Base-by-base conservation (phyloP, 257 asterid genomes). In the Verbascum thapsus region DNA sequence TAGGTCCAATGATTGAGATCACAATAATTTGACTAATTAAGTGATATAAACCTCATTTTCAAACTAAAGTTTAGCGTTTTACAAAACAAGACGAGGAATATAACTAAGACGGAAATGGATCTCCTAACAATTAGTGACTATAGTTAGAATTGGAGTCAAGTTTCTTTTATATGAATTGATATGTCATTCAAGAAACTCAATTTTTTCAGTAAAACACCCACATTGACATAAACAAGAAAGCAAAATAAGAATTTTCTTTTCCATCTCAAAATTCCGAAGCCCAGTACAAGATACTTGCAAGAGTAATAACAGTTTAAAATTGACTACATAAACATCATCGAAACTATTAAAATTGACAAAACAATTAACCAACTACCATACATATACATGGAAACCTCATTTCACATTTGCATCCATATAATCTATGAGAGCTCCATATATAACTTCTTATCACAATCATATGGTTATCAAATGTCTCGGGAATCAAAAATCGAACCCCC, bases 161-260 rank as follows among this genome's bases (percentile, higher is more conserved):
- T 54, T 30, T 6, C 1, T 7, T 23, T 19, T 1, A 22, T 7
- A 42, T 34, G 11, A 26, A 43, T 18, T 56, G 18, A 38, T 58
- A 13, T 53, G 44, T 13, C 65, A 55, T 54, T 62, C 63, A 35
- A 12, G 48, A 41, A 41, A 48, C 19, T 34, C 63, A 34, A 55
- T n/a, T n/a, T n/a, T n/a, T n/a, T n/a, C n/a, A n/a, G n/a, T n/a
- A 35, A 43, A 19, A 53, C 19, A 40, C 32, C 26, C 15, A 6
- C 8, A 39, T n/a, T 35, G 17, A 56, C 9, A 17, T 43, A 26
- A 55, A 48, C 6, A 50, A 64, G 58, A 1, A 57, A 18, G n/a
- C n/a, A n/a, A n/a, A n/a, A n/a, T n/a, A n/a, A n/a, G 45, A 18
- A 39, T 3, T 43, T 11, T 17, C 6, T 6, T 43, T 35, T 53